Evolutionary conservation across 2,329 filamentous ascomycete genomes (phyloP).

Genomic region (Dothideomycetidae sp.): DNA sequence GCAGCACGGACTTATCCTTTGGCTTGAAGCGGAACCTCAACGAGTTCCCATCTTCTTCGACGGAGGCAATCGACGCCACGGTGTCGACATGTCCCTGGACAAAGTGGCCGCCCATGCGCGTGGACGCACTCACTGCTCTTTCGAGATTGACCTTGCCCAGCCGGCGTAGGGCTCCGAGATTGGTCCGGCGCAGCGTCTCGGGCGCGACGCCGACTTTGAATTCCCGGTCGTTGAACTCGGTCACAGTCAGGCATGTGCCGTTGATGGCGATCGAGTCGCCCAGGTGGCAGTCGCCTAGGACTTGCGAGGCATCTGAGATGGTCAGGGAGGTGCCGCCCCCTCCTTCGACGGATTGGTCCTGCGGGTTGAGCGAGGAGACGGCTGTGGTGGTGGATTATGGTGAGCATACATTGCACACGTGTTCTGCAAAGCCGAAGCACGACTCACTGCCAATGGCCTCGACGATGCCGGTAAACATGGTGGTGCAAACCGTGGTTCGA

Average conservation of each 20-base stretch:
- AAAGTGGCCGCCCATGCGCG: slow-evolving; percentile 95
- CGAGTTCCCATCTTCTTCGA: slow-evolving; percentile 75
- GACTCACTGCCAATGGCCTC: slow-evolving; percentile 79
- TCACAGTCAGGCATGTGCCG: slow-evolving; percentile 90
- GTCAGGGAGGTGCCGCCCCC: slow-evolving; percentile 80
- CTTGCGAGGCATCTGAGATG: slow-evolving; percentile 58
- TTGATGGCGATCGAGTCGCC: slow-evolving; percentile 94
- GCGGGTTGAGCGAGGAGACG: slow-evolving; percentile 64
- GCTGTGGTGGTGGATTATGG: slow-evolving; percentile 41
- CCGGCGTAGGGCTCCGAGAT: slow-evolving; percentile 61
- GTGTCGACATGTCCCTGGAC: slow-evolving; percentile 97
- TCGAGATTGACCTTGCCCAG: slow-evolving; percentile 76
- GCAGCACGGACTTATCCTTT: slow-evolving; percentile 51
- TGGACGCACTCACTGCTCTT: slow-evolving; percentile 76
- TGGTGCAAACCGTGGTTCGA: too few species aligned
- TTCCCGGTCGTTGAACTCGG: slow-evolving; percentile 43
- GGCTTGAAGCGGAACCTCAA: slow-evolving; percentile 74
- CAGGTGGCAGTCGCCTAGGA: slow-evolving; percentile 69
- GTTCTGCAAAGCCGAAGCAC: too few species aligned
- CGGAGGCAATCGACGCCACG: slow-evolving; percentile 57
- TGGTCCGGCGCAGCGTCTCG: slow-evolving; percentile 89
- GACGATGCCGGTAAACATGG: slow-evolving; percentile 92
- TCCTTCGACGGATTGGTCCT: slow-evolving; percentile 56
- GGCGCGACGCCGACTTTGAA: slow-evolving; percentile 94
- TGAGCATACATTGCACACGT: slow-evolving; percentile 4